phyloP scores from a whole-genome alignment of 139 green algal genomes.

The Penium margaritaceum region DNA sequence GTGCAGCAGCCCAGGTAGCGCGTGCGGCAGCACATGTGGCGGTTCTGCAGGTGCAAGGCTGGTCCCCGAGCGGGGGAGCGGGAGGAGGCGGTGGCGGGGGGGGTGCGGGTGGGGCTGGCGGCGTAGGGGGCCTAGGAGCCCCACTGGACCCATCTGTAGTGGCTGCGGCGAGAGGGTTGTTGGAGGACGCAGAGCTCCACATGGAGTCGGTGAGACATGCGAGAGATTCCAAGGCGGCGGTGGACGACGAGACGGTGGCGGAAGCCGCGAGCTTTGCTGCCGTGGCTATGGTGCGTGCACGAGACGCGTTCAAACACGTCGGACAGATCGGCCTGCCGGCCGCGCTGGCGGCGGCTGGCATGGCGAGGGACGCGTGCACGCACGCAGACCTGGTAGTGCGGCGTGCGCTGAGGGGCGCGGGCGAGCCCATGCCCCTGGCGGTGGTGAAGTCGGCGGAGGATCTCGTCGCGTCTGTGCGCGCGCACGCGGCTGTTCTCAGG shows the following conservation, averaged over 20 bases:
- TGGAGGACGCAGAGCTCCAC: background rate
- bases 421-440: background rate
- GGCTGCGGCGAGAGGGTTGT: background rate
- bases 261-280: background rate
- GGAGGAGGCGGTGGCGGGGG: too few relatives aligned
- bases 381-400: background rate
- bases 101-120: too few relatives aligned
- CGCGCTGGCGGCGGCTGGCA: background rate
- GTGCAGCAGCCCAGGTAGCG: too few relatives aligned
- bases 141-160: too few relatives aligned
- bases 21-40: too few relatives aligned
- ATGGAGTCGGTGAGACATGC: background rate
- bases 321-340: background rate
- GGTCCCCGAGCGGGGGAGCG: too few relatives aligned
- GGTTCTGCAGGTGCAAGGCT: too few relatives aligned
- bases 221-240: background rate
- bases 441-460: background rate
- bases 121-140: too few relatives aligned
- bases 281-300: background rate
- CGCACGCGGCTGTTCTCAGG: background rate
- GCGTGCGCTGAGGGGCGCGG: background rate
- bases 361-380: background rate
- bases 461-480: background rate
- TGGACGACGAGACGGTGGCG: background rate
- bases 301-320: background rate